Conservation (phyloP, 495 filamentous ascomycete genomes). For the Penicillium ucsense region DNA sequence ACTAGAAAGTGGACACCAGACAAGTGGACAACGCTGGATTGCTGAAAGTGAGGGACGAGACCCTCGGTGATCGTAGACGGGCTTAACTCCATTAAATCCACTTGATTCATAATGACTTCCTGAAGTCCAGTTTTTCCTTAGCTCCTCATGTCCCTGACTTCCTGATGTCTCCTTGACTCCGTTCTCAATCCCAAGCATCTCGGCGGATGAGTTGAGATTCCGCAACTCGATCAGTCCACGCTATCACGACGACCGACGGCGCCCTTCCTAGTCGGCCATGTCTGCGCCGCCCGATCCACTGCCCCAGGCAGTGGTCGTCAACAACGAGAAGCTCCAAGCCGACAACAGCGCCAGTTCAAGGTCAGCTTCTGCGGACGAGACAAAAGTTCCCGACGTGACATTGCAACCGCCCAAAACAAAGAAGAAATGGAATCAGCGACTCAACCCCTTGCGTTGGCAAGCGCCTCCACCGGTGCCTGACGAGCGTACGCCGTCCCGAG, state of each 20-base stretch:
- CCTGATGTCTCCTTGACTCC: not conserved
- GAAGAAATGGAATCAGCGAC: constrained; percentile 41
- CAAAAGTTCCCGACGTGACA: constrained; percentile 9
- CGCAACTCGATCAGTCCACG: not conserved
- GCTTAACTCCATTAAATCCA: constrained; percentile 2
- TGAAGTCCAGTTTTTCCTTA: not conserved
- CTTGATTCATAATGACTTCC: not conserved
- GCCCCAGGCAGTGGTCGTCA: constrained; percentile 9
- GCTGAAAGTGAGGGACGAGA: too few species aligned
- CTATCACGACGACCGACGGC: too few species aligned
- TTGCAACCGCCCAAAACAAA: constrained; percentile 9
- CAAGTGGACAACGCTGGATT: too few species aligned
- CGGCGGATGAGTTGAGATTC: not conserved
- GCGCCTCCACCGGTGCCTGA: constrained; percentile 43
- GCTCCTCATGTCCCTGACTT: not conserved
- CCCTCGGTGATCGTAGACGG: not conserved
- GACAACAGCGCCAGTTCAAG: constrained; percentile 4
- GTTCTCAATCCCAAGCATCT: not conserved
- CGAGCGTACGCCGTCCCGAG: constrained; percentile 37
- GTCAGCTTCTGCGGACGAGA: constrained; percentile 12
- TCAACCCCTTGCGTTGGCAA: constrained; percentile 47
- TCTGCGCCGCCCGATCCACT: constrained; percentile 11
- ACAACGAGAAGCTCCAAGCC: constrained; percentile 7
- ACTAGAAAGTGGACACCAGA: too few species aligned
- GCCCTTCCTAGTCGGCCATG: constrained; percentile 2